phyloP scores from a whole-genome alignment of 106 monocot species.

The Vanilla planifolia region DNA sequence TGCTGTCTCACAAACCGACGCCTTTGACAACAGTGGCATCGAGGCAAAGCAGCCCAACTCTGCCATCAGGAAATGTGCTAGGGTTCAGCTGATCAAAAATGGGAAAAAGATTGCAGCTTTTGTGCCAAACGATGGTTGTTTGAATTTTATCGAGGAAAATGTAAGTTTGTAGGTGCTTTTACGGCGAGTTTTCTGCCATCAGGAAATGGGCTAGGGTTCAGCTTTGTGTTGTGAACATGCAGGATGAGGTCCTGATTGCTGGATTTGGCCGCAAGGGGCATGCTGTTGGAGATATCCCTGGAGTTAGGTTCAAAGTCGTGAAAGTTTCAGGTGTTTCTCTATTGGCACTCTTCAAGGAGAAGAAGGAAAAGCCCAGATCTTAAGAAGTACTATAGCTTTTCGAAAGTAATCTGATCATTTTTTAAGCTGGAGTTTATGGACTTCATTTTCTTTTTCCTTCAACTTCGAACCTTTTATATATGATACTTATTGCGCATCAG shows the following conservation, averaged over 20 bases:
- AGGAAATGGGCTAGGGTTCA: conserved; percentile 20
- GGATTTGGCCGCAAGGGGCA: conserved; percentile 20
- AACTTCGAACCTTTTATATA: no score
- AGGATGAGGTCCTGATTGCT: conserved; percentile 22
- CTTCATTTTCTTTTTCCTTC: no score
- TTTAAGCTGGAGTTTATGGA: no score
- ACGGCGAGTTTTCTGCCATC: not conserved
- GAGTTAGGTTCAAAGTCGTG: conserved; percentile 21
- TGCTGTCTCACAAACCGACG: not conserved
- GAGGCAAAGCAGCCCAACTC: conserved; percentile 21
- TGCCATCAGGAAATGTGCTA: conserved; percentile 19
- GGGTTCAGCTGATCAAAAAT: conserved; percentile 23
- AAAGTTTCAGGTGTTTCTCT: conserved; percentile 20
- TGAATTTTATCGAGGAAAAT: conserved; percentile 24
- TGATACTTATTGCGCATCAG: no score
- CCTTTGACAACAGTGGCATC: conserved; percentile 5
- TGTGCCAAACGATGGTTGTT: conserved; percentile 20
- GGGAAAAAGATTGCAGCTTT: conserved; percentile 22
- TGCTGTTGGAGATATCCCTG: conserved; percentile 18
- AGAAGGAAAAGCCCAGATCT: conserved; percentile 19
- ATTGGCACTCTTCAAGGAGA: conserved; percentile 12
- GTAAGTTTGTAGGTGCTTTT: conserved; percentile 1
- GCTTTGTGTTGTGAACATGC: not conserved
- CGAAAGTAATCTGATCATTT: no score
- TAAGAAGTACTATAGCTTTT: no score